Percentiles rank a stretch among this genome's conserved stretches.
phyloP scores from a whole-genome alignment of 108 stramenopile species.

The Conticribra weissflogii region DNA sequence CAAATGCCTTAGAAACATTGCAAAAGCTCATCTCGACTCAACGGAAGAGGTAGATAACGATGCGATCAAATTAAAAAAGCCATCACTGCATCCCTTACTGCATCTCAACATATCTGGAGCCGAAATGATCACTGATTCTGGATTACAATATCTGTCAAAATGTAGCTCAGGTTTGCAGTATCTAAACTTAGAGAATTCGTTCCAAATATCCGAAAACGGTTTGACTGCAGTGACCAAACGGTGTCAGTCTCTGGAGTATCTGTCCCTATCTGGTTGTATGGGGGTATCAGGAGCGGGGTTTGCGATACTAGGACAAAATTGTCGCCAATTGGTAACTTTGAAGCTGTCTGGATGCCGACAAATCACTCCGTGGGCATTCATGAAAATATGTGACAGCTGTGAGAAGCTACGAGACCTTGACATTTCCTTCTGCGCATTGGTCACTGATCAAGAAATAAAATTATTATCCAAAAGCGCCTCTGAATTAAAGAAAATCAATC shows the following conservation, averaged over 20 bases:
- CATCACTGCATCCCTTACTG: constrained; percentile 1
- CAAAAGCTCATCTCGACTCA: not conserved
- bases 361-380: constrained; percentile 53
- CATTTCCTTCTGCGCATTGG: constrained; percentile 42
- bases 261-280: constrained; percentile 51
- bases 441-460: constrained; percentile 55
- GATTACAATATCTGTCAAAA: constrained; percentile 31
- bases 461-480: constrained; percentile 28
- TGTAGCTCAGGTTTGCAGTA: constrained; percentile 19
- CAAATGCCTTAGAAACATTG: constrained; percentile 20
- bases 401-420: constrained; percentile 36
- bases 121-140: constrained; percentile 53
- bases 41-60: not conserved
- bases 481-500: constrained; percentile 33
- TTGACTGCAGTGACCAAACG: constrained; percentile 21
- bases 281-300: constrained; percentile 49
- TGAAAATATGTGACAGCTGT: constrained; percentile 60
- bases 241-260: constrained; percentile 28
- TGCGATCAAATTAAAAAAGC: not conserved
- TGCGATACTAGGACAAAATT: constrained; percentile 47
- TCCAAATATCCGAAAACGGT: constrained; percentile 32
- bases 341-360: constrained; percentile 50
- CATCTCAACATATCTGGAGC: constrained; percentile 38
- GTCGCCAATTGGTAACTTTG: constrained; percentile 29
- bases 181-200: constrained; percentile 39